Conservation (phyloP, 2,329 filamentous ascomycete genomes). For the Colletotrichum sp. region DNA sequence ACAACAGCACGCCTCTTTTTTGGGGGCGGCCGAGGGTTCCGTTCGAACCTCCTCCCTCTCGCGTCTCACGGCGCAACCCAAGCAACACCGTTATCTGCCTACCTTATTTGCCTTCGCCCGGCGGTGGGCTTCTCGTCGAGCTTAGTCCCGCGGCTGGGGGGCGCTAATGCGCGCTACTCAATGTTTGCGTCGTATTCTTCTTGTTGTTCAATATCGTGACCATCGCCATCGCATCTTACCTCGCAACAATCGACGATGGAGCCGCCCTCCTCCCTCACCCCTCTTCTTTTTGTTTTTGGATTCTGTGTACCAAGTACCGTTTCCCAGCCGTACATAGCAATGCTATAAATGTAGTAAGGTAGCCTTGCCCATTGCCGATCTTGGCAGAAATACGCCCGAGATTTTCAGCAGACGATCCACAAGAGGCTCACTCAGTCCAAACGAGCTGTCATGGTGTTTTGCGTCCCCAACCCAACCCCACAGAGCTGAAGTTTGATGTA, state of each 20-base stretch:
- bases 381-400: not conserved
- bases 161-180: conserved; percentile 4
- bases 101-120: not conserved
- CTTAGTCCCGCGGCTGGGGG: not conserved
- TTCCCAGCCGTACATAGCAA: not conserved
- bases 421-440: not conserved
- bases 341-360: not conserved
- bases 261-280: not conserved
- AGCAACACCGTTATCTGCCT: not conserved
- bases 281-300: not conserved
- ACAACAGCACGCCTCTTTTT: not conserved
- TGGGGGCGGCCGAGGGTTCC: not conserved
- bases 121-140: not conserved
- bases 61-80: not conserved
- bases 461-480: not conserved
- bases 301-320: not conserved
- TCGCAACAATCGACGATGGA: not conserved
- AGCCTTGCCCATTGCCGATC: not conserved
- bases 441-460: not conserved
- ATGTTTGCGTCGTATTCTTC: not conserved
- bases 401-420: not conserved
- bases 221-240: not conserved
- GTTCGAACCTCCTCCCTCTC: not conserved
- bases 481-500: not conserved
- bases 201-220: not conserved